These are phyloP conservation scores for Phialemoniopsis sp. DNA, from an alignment of 2,329 filamentous ascomycete species.

Conservation along the genomic window DNA sequence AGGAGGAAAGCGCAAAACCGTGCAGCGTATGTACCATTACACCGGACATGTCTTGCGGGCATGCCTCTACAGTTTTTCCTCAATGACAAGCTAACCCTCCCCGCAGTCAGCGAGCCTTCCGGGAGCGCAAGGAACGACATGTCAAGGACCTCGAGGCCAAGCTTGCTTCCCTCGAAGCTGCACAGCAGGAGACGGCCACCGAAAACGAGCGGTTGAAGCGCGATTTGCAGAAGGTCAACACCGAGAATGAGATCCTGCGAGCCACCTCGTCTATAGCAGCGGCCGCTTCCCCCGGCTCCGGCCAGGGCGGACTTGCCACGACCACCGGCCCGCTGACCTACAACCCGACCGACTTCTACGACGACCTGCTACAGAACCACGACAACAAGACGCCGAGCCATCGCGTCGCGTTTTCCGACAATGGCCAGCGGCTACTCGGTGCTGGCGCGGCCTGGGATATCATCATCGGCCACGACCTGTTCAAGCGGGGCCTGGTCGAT, in stretches of 20 bases:
- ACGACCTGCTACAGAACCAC: slow-evolving; percentile 57
- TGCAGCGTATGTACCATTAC: slow-evolving; percentile 49
- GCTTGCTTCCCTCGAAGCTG: slow-evolving; percentile 71
- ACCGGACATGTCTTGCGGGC: not conserved
- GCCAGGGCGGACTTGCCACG: slow-evolving; percentile 37
- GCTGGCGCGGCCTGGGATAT: slow-evolving; percentile 85
- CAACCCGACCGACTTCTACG: slow-evolving; percentile 69
- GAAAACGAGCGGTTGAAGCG: slow-evolving; percentile 87
- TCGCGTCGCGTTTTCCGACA: slow-evolving; percentile 62
- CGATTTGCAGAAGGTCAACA: slow-evolving; percentile 77
- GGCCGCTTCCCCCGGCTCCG: slow-evolving; percentile 32
- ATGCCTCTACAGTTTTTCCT: not conserved
- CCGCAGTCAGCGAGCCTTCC: slow-evolving; percentile 84
- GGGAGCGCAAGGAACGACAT: slow-evolving; percentile 87
- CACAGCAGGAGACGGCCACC: slow-evolving; percentile 65
- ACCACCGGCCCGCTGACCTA: slow-evolving; percentile 67
- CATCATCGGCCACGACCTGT: slow-evolving; percentile 77
- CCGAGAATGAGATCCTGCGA: slow-evolving; percentile 89
- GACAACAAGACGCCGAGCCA: slow-evolving; percentile 61
- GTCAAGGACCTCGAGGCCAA: slow-evolving; percentile 91
- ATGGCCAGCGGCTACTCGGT: slow-evolving; percentile 66
- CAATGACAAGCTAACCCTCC: slow-evolving; percentile 5
- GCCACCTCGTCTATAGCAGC: slow-evolving; percentile 58
- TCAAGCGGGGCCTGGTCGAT: slow-evolving; percentile 73
- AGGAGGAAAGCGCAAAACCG: slow-evolving; percentile 58